These are phyloP conservation scores for Penicillium canescens DNA, from an alignment of 495 filamentous ascomycete species.

Conservation along the genomic window DNA sequence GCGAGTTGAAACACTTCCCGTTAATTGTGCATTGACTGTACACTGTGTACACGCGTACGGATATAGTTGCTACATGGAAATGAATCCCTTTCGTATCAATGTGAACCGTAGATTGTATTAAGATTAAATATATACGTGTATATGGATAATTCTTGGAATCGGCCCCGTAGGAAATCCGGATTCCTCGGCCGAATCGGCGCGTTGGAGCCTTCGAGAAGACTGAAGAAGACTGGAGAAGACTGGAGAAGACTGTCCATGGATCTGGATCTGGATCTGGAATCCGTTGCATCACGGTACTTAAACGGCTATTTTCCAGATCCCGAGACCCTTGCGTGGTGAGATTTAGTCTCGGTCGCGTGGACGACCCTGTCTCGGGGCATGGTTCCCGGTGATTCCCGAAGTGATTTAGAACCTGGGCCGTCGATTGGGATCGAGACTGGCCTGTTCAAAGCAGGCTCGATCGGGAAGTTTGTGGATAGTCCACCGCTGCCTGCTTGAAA, in stretches of 20 bases:
- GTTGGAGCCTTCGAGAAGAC: too few species aligned
- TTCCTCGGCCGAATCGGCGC: too few species aligned
- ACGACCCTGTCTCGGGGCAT: not conserved
- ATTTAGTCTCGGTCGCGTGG: constrained; percentile 6
- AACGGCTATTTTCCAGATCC: not conserved
- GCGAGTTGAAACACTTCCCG: not conserved
- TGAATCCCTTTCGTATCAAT: too few species aligned
- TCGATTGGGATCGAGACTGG: not conserved
- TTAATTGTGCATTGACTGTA: not conserved
- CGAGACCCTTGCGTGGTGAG: constrained; percentile 7
- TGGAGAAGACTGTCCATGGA: too few species aligned
- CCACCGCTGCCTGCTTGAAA: not conserved
- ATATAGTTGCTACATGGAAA: not conserved
- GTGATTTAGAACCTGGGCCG: not conserved
- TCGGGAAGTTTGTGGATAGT: not conserved
- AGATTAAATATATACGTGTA: constrained; percentile 4
- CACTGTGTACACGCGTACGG: not conserved
- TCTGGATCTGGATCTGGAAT: not conserved
- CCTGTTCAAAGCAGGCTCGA: not conserved
- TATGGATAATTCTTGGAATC: not conserved
- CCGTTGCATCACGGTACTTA: constrained; percentile 1
- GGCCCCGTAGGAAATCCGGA: too few species aligned
- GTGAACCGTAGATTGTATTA: not conserved
- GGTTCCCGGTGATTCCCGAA: not conserved
- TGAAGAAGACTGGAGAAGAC: too few species aligned